Base-by-base conservation (phyloP, 306 rosid species). In the Dryas alaskensis region DNA sequence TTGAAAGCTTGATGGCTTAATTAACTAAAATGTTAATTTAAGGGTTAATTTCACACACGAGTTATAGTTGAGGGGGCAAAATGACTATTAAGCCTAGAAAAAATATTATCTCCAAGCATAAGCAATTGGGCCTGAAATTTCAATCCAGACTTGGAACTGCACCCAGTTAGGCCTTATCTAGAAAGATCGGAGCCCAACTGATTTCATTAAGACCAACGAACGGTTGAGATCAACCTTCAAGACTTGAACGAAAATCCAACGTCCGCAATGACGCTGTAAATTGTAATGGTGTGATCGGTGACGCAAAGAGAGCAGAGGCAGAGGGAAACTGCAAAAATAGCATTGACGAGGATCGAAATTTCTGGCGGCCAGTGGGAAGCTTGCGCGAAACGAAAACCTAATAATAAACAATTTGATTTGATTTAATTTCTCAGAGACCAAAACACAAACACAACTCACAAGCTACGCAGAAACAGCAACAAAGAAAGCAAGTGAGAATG, bases 381-480 rank as follows among this genome's bases (percentile, higher is more conserved):
- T 90, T 82, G 90, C 49, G 78, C 54, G 16, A 73, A 74, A 86
- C 83, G 89, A 85, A 83, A 84, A 74, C 48, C 65, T 19, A 45
- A 7, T 10, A 27, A 17, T 31, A 43, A 44, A 2, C 1, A 45
- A 5, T 5, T 8, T 45, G 8, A 8, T 45, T 3, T 5, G 6
- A 5, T 45, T 5, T 45, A 44, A 9, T 2, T 10, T 40, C 9
- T 19, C 14, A 48, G 40, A 46, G 31, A n/a, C 48, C 37, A 40
- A 14, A 62, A 51, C 61, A 17, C 46, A 58, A 73, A 74, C 37
- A 31, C 37, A 19, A 19, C 19, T 19, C 19, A 19, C 19, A 11
- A 67, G 19, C 60, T 0, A 39, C 12, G 64, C 57, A 59, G 27
- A 48, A 19, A 6, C 46, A 19, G 37, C 60, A n/a, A 54, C 46